Evolutionary conservation across 805 yeast genomes (phyloP).

Genomic region (Cyberlindnera misumaiensis): DNA sequence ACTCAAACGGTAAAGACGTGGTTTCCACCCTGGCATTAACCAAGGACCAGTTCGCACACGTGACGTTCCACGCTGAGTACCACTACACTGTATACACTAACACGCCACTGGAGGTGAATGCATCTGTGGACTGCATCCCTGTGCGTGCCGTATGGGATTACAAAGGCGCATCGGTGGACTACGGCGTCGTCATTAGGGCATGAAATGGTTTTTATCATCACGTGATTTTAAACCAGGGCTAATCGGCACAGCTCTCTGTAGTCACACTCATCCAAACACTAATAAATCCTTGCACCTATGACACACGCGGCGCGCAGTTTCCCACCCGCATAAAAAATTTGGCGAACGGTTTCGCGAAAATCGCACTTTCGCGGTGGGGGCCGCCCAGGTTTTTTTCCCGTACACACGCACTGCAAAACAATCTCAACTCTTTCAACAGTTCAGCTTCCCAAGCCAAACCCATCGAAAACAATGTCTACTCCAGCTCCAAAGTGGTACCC

Average conservation of each 20-base stretch:
- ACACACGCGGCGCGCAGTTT: background rate
- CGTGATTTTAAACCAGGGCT: conserved; percentile 5
- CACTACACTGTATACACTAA: conserved; percentile 21
- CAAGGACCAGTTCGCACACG: conserved; percentile 7
- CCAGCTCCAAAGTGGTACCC: conserved; percentile 91
- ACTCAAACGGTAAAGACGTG: conserved; percentile 12
- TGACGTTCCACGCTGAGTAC: conserved; percentile 3
- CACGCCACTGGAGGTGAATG: conserved; percentile 5
- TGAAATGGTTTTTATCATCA: conserved; percentile 1
- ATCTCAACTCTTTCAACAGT: too few species aligned
- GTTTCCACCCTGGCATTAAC: conserved; percentile 18
- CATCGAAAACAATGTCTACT: conserved; percentile 14
- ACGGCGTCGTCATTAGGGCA: conserved; percentile 21
- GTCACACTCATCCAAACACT: background rate
- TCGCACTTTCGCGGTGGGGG: too few species aligned
- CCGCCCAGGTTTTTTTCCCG: too few species aligned
- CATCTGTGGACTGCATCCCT: conserved; percentile 24
- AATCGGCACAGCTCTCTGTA: too few species aligned
- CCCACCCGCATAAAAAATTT: background rate
- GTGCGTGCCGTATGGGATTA: conserved; percentile 23
- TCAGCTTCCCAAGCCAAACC: too few species aligned
- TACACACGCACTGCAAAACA: too few species aligned
- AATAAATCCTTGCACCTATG: background rate
- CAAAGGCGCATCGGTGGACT: conserved; percentile 16
- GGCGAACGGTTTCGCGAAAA: too few species aligned